Conservation (phyloP, 1,284 basidiomycete genomes). For the Mycena sp. region DNA sequence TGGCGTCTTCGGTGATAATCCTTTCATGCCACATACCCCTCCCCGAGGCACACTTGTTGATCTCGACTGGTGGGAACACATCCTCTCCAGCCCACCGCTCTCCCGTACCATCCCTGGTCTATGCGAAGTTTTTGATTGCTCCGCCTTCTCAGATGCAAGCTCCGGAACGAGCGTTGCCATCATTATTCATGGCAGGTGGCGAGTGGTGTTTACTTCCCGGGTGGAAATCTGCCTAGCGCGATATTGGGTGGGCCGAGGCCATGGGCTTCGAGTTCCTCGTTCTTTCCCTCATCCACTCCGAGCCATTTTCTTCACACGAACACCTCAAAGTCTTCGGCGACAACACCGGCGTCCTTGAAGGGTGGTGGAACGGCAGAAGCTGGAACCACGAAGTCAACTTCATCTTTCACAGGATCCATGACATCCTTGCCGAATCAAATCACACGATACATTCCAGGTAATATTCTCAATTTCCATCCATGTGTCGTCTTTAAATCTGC, state of each 20-base stretch:
- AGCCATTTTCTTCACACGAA: too few relatives aligned
- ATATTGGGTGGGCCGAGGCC: constrained; percentile 49
- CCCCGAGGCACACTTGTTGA: neutral
- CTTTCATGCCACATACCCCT: constrained; percentile 10
- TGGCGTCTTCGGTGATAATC: too few relatives aligned
- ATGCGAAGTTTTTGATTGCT: constrained; percentile 29
- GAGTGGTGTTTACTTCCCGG: constrained; percentile 47
- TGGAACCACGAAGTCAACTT: constrained; percentile 37
- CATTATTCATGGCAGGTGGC: constrained; percentile 45
- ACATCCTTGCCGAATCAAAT: neutral
- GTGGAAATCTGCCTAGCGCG: constrained; percentile 40
- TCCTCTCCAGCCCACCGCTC: neutral
- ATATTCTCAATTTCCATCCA: neutral
- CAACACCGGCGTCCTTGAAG: constrained; percentile 50
- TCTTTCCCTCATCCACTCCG: constrained; percentile 27
- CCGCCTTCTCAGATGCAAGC: constrained; percentile 55
- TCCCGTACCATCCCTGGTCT: constrained; percentile 9
- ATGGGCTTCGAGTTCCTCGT: constrained; percentile 50
- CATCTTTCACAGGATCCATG: constrained; percentile 37
- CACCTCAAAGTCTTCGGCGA: constrained; percentile 45
- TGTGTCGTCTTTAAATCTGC: neutral
- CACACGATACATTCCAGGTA: constrained; percentile 7
- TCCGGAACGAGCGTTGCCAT: constrained; percentile 49
- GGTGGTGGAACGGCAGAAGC: constrained; percentile 48
- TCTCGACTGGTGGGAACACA: constrained; percentile 3